Conservation (phyloP, 306 rosid species). For the Luffa acutangula region DNA sequence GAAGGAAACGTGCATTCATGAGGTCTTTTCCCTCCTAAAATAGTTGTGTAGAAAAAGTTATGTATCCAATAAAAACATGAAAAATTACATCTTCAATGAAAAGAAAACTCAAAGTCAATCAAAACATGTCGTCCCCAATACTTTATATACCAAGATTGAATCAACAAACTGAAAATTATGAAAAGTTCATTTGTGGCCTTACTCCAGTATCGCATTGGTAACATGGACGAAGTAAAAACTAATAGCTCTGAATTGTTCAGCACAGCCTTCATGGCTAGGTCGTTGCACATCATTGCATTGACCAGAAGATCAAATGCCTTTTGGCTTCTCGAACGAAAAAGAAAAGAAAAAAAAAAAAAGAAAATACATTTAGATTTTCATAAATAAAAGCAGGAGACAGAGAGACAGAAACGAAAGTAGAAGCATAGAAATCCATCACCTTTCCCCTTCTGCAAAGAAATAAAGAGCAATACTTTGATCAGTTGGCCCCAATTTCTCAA, state of each 20-base stretch:
- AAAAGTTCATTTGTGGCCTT: conserved; percentile 15
- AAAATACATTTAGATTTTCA: neutral
- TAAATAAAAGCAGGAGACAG: conserved; percentile 9
- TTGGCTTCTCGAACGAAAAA: conserved; percentile 23
- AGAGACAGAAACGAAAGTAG: neutral
- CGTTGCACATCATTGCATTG: conserved; percentile 25
- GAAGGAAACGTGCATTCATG: neutral
- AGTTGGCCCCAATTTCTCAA: conserved; percentile 34
- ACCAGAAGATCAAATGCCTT: conserved; percentile 39
- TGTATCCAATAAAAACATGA: neutral
- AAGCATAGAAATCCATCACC: conserved; percentile 27
- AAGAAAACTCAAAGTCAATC: neutral
- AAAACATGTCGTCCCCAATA: neutral
- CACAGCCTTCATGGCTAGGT: conserved; percentile 41
- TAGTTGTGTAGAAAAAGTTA: neutral
- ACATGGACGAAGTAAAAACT: conserved; percentile 46
- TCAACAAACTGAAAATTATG: neutral
- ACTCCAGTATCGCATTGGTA: conserved; percentile 43
- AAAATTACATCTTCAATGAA: neutral
- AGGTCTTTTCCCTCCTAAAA: neutral
- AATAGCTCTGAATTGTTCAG: conserved; percentile 50
- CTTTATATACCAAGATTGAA: neutral
- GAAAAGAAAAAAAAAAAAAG: neutral
- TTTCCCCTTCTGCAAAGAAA: conserved; percentile 49
- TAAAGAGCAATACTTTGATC: conserved; percentile 53